A percentile compares a stretch with the other conserved stretches of the same genome.
Evolutionary conservation across 2,329 filamentous ascomycete species (phyloP).

Genomic region (Exophiala bonariae): DNA sequence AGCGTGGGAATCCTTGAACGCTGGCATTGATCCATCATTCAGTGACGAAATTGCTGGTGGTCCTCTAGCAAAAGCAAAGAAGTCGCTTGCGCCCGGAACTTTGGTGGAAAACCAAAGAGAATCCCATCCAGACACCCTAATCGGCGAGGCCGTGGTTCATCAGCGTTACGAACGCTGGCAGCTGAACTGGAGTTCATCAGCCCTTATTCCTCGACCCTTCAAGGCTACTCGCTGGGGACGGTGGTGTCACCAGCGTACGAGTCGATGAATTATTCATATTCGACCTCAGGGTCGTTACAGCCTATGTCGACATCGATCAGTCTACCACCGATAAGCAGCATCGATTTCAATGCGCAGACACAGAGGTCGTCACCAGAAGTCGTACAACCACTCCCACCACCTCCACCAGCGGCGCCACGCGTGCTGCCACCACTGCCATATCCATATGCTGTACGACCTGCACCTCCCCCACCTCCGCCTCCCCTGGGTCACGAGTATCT

Average conservation of each 20-base stretch:
- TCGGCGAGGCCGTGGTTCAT: too few relatives aligned
- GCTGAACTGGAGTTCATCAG: too few relatives aligned
- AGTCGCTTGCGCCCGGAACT: too few relatives aligned
- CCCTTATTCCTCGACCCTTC: too few relatives aligned
- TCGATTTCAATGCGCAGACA: constrained; percentile 26
- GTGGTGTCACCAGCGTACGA: too few relatives aligned
- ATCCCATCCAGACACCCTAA: too few relatives aligned
- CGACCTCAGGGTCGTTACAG: constrained; percentile 23
- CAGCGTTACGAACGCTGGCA: too few relatives aligned
- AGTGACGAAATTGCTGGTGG: too few relatives aligned
- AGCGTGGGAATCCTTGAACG: too few relatives aligned
- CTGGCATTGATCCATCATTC: too few relatives aligned
- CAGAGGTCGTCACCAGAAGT: constrained; percentile 26
- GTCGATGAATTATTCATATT: constrained; percentile 27
- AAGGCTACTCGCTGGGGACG: constrained; percentile 12
- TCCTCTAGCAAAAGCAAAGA: too few relatives aligned
- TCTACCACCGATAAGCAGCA: constrained; percentile 30
- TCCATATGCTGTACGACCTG: constrained; percentile 22
- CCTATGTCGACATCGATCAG: constrained; percentile 26
- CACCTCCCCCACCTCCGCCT: constrained; percentile 24
- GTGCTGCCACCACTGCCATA: constrained; percentile 29
- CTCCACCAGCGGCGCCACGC: constrained; percentile 24
- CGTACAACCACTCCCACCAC: constrained; percentile 27
- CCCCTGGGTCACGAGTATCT: constrained; percentile 23
- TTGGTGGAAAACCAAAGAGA: too few relatives aligned